Percentiles rank a stretch among this genome's conserved stretches.
Conservation (phyloP, 1,284 basidiomycete genomes). For the Pseudozyma tsukubaensis region DNA sequence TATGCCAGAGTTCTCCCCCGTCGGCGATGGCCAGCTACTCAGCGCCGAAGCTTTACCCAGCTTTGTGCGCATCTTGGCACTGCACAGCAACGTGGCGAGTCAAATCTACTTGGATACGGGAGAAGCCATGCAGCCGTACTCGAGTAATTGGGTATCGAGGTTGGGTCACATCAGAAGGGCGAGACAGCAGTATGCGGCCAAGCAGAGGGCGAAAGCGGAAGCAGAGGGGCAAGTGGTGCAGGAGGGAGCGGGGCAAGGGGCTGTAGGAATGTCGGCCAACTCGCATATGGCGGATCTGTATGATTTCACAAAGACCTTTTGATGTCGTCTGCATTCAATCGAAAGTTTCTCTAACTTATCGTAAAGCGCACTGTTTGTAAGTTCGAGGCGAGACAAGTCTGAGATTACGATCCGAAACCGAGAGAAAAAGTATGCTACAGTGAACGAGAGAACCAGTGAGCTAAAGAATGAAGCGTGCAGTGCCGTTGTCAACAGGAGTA, state of each 20-base stretch:
- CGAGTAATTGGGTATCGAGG: constrained; percentile 62
- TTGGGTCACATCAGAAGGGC: constrained; percentile 52
- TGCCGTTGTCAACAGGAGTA: too few species aligned
- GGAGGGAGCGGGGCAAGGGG: constrained; percentile 1
- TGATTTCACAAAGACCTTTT: constrained; percentile 54
- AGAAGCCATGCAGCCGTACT: constrained; percentile 63
- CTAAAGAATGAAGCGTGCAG: too few species aligned
- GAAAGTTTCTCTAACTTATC: too few species aligned
- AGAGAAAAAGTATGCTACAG: too few species aligned
- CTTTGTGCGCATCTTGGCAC: constrained; percentile 64
- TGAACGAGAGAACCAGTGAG: too few species aligned
- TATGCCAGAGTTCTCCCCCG: constrained; percentile 64
- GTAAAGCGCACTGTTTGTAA: too few species aligned
- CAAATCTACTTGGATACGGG: constrained; percentile 66
- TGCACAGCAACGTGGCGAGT: constrained; percentile 65
- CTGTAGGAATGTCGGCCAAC: constrained; percentile 22
- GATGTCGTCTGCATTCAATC: background rate
- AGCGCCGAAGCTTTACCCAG: constrained; percentile 56
- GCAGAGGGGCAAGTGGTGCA: background rate
- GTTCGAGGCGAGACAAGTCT: too few species aligned
- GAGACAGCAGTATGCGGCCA: constrained; percentile 31
- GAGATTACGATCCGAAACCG: too few species aligned
- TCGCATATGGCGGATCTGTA: constrained; percentile 34
- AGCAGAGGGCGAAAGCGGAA: constrained; percentile 18
- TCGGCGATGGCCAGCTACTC: constrained; percentile 65